Base-by-base conservation (phyloP, 208 protist genomes). In the Leishmania lainsoni region DNA sequence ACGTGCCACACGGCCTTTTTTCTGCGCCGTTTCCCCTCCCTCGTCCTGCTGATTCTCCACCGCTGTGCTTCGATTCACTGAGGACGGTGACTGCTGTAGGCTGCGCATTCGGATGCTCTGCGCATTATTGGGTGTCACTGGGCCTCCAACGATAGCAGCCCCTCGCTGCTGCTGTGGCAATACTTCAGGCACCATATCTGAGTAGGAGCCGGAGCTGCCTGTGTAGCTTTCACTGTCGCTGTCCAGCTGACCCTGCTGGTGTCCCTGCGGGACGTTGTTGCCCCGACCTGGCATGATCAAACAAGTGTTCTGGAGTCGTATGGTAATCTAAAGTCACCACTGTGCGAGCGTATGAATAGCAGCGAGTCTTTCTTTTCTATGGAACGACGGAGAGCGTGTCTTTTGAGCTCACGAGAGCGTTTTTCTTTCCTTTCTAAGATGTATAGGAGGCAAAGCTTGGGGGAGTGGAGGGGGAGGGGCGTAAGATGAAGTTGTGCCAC, bases 201-300 rank as follows among this genome's bases (percentile, higher is more conserved):
- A 49, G 66, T 87, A 83, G 0, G 51, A 75, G 68, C 71, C 76
- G 16, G 82, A 84, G 49, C 70, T 72, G 65, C 73, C 69, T 73
- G 56, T 85, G 74, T 86, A 88, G 70, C 76, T 88, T 49, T 83
- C 81, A 22, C 63, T 68, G 48, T 76, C 74, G 75, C 81, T 83
- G 14, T 80, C 78, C 45, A 16, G n/a, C 32, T 58, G 61, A 32
- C 48, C 6, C 10, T 8, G 49, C 56, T 45, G 58, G 16, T 69
- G 71, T n/a, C 68, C 63, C 39, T 79, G 69, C 16, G 83, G 69
- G n/a, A 81, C 75, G 5, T 45, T 29, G 66, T 86, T 89, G 32
- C 70, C 83, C 1, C 45, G 65, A 26, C 35, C 79, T 6, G 65
- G 32, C 70, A 82, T 51, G 56, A 77, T 78, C n/a, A 52, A 29